These are phyloP conservation scores for Dryas drummondii DNA, from an alignment of 306 rosid genomes.

Conservation along the genomic window DNA sequence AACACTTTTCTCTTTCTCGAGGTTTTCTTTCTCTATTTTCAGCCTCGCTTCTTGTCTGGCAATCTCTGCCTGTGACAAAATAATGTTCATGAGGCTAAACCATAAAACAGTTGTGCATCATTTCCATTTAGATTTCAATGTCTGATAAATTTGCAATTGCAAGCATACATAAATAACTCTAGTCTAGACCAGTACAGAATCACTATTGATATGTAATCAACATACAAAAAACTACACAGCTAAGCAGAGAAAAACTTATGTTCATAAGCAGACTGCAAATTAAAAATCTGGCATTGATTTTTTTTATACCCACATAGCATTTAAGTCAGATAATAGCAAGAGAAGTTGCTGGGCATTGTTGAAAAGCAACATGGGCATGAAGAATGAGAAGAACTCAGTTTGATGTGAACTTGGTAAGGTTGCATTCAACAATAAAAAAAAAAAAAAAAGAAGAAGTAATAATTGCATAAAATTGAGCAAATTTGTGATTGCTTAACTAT, in stretches of 20 bases:
- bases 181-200: background rate
- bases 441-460: no score
- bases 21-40: constrained; percentile 94
- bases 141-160: background rate
- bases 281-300: background rate
- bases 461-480: background rate
- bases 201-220: background rate
- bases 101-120: background rate
- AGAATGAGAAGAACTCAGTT: background rate
- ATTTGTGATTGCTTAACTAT: background rate
- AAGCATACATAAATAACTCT: background rate
- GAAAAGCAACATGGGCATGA: background rate
- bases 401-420: background rate
- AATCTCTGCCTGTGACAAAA: constrained; percentile 71
- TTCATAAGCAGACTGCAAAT: background rate
- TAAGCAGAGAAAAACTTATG: background rate
- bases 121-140: background rate
- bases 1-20: constrained; percentile 94
- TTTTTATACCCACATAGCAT: background rate
- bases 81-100: background rate
- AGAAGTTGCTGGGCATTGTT: background rate
- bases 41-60: constrained; percentile 91
- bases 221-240: background rate
- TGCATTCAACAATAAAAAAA: background rate
- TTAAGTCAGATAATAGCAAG: background rate